Evolutionary conservation across 1,284 basidiomycete genomes (phyloP).

Genomic region (Baeospora myosura): DNA sequence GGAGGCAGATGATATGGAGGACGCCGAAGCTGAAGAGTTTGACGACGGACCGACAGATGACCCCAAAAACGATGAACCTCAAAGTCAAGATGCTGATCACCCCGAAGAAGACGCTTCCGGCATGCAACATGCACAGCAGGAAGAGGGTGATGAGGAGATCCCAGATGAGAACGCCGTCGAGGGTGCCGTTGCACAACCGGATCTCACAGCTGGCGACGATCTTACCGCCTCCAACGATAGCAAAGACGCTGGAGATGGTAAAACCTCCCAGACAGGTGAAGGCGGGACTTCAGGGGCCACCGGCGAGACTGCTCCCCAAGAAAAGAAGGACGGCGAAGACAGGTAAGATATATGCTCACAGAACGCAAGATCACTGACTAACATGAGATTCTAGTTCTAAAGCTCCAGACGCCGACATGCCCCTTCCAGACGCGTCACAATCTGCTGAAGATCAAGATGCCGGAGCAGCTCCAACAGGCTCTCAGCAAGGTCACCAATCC

Average conservation of each 20-base stretch:
- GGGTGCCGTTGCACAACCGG: constrained; percentile 28
- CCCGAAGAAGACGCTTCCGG: constrained; percentile 15
- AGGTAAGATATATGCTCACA: constrained; percentile 24
- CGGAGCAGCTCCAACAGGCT: constrained; percentile 20
- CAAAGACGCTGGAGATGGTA: neutral
- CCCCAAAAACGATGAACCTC: constrained; percentile 14
- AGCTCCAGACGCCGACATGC: neutral
- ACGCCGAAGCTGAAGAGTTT: constrained; percentile 13
- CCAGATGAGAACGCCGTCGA: constrained; percentile 19
- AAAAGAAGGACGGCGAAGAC: constrained; percentile 13
- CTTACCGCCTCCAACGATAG: constrained; percentile 8
- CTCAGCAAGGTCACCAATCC: constrained; percentile 38
- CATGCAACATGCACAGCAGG: constrained; percentile 21
- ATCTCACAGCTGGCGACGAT: constrained; percentile 28
- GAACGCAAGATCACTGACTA: too few relatives aligned
- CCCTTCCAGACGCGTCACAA: too few relatives aligned
- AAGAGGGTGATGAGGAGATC: constrained; percentile 25
- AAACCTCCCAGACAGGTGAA: neutral
- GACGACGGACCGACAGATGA: constrained; percentile 7
- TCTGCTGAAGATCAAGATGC: too few relatives aligned
- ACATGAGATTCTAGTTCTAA: neutral
- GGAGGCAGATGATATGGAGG: constrained; percentile 28
- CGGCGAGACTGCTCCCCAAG: neutral
- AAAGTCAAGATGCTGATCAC: constrained; percentile 13
- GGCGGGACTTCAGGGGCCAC: neutral